Base-by-base conservation (phyloP, 768 basidiomycete species). In the Hypholoma fasciculare region DNA sequence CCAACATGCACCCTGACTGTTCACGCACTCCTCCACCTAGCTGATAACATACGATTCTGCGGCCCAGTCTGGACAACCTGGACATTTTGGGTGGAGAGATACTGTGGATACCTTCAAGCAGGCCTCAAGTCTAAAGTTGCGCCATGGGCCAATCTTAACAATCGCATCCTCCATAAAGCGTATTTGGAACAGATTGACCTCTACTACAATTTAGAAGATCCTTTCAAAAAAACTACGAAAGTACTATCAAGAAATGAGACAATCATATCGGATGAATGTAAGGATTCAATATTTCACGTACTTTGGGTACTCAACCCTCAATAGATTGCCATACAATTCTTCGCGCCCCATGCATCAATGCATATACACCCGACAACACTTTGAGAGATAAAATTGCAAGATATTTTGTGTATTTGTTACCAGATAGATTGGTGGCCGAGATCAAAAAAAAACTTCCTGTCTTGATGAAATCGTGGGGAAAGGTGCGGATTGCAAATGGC, bases 1-100 rank as follows among this genome's bases (percentile, higher is more conserved):
- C 61, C 69, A 8, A 49, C 62, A 1, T 78, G 74, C 54, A 57
- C 69, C 1, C 52, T 73, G 4, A 69, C 69, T 1, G 63, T 77
- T 1, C 76, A 78, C 64, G 69, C 60, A 4, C 58, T 77, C 0
- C 63, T 76, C 1, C 75, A 77, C 50, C 47, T 76, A 50, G 61
- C 63, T 13, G 63, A 72, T 49, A 62, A 66, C 27, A 76, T 77
- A 38, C 47, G 63, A 0, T 48, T 51, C 13, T 67, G 67, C 57
- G 75, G 72, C 1, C 74, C 76, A n/a, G 61, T 68, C 1, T 76
- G 74, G 68, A 49, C 66, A 0, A 68, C 61, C 9, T 76, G 76
- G 76, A 66, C 72, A 1, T 77, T 75, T 53, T 63, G 60, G 20
- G 70, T 76, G 64, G 75, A 78, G 54, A 51, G 69, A 0, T 72